Evolutionary conservation across 2,329 filamentous ascomycete genomes (phyloP), one percentile per base, ranked within the genome.

Genomic region (Neonectria ditissima): DNA sequence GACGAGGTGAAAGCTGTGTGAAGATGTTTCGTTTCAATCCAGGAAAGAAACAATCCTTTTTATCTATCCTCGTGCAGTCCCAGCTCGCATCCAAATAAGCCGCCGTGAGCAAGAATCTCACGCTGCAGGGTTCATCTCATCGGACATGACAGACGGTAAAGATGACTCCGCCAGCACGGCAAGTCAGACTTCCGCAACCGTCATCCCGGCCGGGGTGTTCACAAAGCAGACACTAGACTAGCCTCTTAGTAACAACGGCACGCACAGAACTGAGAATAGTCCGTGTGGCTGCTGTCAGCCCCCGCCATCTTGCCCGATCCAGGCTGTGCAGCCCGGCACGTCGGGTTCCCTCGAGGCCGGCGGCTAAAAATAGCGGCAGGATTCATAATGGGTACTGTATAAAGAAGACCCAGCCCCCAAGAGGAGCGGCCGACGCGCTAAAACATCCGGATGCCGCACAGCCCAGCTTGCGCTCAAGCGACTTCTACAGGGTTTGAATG

Each of bases 141-240:
- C 24, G n/a, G n/a, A n/a, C n/a, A n/a, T n/a, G n/a, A n/a, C n/a
- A n/a, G n/a, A n/a, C n/a, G n/a, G n/a, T n/a, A 18, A 8, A 8
- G n/a, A 41, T 41, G 7, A 50, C 47, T 50, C n/a, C 11, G n/a
- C 5, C 28, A 30, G 26, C 47, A 50, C 32, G 50, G 50, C 50
- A 53, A 4, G 50, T 53, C 50, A 41, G 50, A 53, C 50, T 53
- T 39, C 50, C 50, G 50, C 13, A 14, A 14, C 50, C 22, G 13
- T 14, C 20, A 26, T 37, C 9, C n/a, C 30, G 47, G 30, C 3
- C 34, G 7, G 7, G 14, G 5, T 37, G 14, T 16, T 18, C 16
- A 39, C 9, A 2, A 7, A 39, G 37, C 16, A 39, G 16, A 8
- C 37, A 41, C 18, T 18, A 20, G n/a, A 16, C 34, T 32, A 5